Evolutionary conservation across 2,329 filamentous ascomycete genomes (phyloP).

Genomic region (Blastomyces gilchristii): DNA sequence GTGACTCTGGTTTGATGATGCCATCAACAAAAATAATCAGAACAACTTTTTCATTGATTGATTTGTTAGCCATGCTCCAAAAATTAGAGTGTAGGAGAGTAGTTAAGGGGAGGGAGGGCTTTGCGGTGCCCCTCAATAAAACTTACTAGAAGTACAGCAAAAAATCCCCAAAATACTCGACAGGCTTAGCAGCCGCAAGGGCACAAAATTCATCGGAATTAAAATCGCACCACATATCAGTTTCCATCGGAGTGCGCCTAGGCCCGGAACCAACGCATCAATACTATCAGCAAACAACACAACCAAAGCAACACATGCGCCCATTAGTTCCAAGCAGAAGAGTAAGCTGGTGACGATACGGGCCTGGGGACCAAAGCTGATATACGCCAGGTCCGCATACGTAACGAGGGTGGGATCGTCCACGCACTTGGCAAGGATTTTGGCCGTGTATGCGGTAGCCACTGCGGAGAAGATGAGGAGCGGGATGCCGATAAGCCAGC

Average conservation of each 20-base stretch:
- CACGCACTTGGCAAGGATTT: conserved; percentile 75
- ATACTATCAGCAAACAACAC: conserved; percentile 92
- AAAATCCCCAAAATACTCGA: conserved; percentile 90
- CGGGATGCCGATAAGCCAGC: conserved; percentile 72
- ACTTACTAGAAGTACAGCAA: conserved; percentile 76
- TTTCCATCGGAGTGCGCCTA: conserved; percentile 69
- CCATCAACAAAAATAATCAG: conserved; percentile 74
- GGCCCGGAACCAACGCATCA: conserved; percentile 61
- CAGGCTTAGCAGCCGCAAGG: conserved; percentile 72
- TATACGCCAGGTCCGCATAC: conserved; percentile 85
- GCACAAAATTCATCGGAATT: conserved; percentile 73
- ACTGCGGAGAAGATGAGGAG: conserved; percentile 64
- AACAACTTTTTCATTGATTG: conserved; percentile 50
- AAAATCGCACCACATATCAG: conserved; percentile 68
- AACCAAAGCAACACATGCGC: conserved; percentile 77
- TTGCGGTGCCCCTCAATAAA: not conserved
- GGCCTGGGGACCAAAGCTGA: conserved; percentile 75
- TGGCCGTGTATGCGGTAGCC: conserved; percentile 77
- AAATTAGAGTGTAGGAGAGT: not conserved
- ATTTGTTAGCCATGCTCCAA: not conserved
- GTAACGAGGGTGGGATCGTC: conserved; percentile 78
- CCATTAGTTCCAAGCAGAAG: conserved; percentile 79
- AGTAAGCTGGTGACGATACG: conserved; percentile 73
- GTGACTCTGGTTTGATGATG: conserved; percentile 65
- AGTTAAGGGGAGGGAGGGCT: too few species aligned